Base-by-base conservation (phyloP, 2,329 filamentous ascomycete species). In the Diplodia intermedia region DNA sequence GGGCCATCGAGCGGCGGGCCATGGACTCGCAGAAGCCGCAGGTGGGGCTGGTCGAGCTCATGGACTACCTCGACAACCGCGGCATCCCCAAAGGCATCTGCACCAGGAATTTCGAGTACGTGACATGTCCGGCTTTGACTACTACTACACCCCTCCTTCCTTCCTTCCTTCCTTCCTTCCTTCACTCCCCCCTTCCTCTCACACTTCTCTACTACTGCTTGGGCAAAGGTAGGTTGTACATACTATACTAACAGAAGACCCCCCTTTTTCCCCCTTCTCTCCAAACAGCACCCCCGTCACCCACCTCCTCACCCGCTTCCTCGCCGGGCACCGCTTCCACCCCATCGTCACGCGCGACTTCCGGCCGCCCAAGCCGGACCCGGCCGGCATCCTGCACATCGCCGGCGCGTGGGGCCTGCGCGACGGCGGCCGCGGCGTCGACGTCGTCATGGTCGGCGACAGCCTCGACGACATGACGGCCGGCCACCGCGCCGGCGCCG, bases 401-500 rank as follows among this genome's bases (percentile, higher is more conserved):
- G 93, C 93, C 0, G 83, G 86, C 71, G 81, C 83, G 68, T 97
- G 94, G 94, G 89, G 86, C 0, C 49, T 69, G 18, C 36, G n/a
- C 18, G 54, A 40, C 12, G 49, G 1, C 9, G 66, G 33, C 1
- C 82, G 79, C 0, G 75, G 80, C 23, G 78, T 87, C 61, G 75
- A 80, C 23, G 78, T 87, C 61, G 83, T 88, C 67, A 86, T 86
- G 79, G 82, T 86, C 0, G 84, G 84, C 11, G 85, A 86, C 68
- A 93, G 90, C 18, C 88, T 97, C 67, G 95, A 98, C 77, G 95
- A 99, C 77, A 96, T 98, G 88, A 91, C 90, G 8, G 93, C 94
- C 0, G 94, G 95, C 0, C 86, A 90, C 69, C 85, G 84, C 65
- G 94, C 94, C 0, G 94, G 94, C 0, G 92, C 94, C 1, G 91